A percentile compares a stretch with the other conserved stretches of the same genome.
Conservation (phyloP, 139 green algal genomes). For the Chlamydomonas sphaeroides region DNA sequence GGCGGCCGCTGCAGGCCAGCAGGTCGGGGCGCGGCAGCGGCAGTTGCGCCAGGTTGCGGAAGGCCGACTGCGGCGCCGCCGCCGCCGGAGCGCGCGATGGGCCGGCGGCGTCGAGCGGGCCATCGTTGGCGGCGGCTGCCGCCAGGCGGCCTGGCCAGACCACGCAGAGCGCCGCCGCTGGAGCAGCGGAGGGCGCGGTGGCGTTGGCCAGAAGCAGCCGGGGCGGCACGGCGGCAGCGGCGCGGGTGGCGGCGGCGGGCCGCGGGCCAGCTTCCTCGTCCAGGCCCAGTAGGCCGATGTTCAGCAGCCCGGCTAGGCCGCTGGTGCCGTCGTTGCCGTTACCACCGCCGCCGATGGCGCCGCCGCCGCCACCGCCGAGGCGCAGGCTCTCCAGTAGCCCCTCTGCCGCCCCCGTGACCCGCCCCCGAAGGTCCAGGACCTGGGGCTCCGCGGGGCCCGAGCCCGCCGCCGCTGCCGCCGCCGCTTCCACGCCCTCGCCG, state of each 20-base stretch:
- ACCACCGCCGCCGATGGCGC: too few relatives aligned
- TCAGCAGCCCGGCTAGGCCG: neutral
- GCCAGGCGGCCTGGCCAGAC: slow-evolving; percentile 16
- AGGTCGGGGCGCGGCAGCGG: slow-evolving; percentile 20
- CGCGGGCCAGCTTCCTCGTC: neutral
- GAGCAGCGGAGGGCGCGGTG: neutral
- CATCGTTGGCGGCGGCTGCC: neutral
- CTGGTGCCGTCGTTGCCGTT: too few relatives aligned
- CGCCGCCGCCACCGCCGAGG: neutral
- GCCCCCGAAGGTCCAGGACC: slow-evolving; percentile 14
- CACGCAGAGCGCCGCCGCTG: slow-evolving; percentile 1
- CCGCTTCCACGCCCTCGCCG: neutral
- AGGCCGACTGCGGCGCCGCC: neutral
- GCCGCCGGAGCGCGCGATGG: neutral
- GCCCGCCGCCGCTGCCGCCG: neutral
- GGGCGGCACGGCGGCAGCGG: neutral
- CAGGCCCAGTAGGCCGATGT: neutral
- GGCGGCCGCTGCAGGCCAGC: neutral
- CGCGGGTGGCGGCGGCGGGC: too few relatives aligned
- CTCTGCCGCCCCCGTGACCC: neutral
- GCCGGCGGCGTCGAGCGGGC: too few relatives aligned
- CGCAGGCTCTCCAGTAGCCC: neutral
- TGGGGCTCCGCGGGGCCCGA: too few relatives aligned
- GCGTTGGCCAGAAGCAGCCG: neutral
- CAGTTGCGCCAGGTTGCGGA: neutral